Evolutionary conservation across 768 basidiomycete genomes (phyloP).

Genomic region (Fomitopsis serialis): DNA sequence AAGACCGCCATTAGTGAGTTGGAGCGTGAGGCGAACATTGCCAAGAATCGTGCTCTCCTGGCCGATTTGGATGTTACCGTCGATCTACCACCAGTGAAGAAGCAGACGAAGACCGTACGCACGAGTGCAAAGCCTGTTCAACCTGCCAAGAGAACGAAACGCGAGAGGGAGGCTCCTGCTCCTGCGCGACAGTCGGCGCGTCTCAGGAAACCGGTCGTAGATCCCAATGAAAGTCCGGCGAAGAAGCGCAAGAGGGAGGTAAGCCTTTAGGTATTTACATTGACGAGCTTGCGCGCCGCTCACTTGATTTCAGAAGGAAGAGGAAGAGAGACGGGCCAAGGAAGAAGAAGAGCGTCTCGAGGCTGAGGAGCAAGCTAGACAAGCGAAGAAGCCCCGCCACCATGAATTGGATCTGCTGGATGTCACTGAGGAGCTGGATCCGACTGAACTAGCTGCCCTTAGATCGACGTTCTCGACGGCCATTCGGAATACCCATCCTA

Average conservation of each 20-base stretch:
- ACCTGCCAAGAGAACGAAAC: constrained; percentile 49
- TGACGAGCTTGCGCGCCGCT: not conserved
- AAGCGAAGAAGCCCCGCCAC: constrained; percentile 65
- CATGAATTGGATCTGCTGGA: constrained; percentile 56
- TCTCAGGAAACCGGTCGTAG: constrained; percentile 40
- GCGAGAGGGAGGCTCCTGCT: constrained; percentile 31
- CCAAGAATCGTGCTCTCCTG: constrained; percentile 70
- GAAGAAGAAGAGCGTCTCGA: constrained; percentile 59
- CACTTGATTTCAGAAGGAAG: constrained; percentile 35
- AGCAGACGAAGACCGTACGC: constrained; percentile 22
- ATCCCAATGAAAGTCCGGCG: constrained; percentile 60
- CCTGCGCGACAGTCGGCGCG: constrained; percentile 69
- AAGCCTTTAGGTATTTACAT: too few relatives aligned
- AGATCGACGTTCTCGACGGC: constrained; percentile 39
- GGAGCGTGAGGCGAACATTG: constrained; percentile 78
- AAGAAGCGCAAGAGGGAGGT: constrained; percentile 67
- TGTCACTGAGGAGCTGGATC: constrained; percentile 45
- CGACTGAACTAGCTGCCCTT: constrained; percentile 42
- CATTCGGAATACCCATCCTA: constrained; percentile 30
- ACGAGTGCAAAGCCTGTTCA: constrained; percentile 58
- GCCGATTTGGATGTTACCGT: constrained; percentile 55
- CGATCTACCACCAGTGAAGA: constrained; percentile 28
- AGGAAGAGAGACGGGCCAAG: constrained; percentile 41
- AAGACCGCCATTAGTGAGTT: constrained; percentile 40
- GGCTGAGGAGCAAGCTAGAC: constrained; percentile 55